Conservation (phyloP, 805 yeast genomes). For the Metschnikowia rubicola region DNA sequence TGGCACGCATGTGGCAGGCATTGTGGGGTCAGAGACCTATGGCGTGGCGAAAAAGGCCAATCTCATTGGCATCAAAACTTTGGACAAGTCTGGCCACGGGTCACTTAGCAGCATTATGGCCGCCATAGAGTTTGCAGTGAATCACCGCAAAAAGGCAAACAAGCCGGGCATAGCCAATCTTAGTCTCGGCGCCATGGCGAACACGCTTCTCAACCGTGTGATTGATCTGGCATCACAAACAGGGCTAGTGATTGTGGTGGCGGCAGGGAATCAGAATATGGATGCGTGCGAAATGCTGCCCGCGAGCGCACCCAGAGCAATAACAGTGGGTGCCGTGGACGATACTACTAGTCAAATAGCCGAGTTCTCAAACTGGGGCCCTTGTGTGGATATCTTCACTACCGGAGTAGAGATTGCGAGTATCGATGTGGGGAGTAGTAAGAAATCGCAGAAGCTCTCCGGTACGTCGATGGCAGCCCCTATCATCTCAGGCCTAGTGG, state of each 20-base stretch:
- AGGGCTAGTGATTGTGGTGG: conserved; percentile 71
- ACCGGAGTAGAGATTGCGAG: conserved; percentile 72
- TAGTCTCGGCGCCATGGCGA: conserved; percentile 74
- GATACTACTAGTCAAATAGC: conserved; percentile 70
- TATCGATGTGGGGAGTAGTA: conserved; percentile 35
- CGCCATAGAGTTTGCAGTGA: conserved; percentile 66
- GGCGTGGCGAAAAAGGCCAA: conserved; percentile 47
- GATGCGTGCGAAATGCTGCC: conserved; percentile 87
- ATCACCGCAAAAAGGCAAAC: conserved; percentile 42
- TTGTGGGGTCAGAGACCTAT: conserved; percentile 47
- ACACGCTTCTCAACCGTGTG: conserved; percentile 67
- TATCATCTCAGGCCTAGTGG: conserved; percentile 15
- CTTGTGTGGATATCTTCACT: conserved; percentile 84
- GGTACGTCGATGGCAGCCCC: conserved; percentile 21
- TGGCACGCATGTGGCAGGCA: conserved; percentile 57
- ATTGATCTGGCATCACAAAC: conserved; percentile 68
- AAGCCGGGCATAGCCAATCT: conserved; percentile 65
- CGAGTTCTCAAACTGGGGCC: conserved; percentile 85
- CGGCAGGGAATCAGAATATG: conserved; percentile 80
- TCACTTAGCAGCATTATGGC: conserved; percentile 60
- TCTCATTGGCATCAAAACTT: conserved; percentile 66
- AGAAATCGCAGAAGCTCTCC: conserved; percentile 12
- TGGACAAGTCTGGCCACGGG: conserved; percentile 68
- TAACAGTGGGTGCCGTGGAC: conserved; percentile 87
- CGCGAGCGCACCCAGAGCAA: conserved; percentile 67